Evolutionary conservation across 129 eudicot species (phyloP).

Genomic region (Centrapalus pauciflorus): DNA sequence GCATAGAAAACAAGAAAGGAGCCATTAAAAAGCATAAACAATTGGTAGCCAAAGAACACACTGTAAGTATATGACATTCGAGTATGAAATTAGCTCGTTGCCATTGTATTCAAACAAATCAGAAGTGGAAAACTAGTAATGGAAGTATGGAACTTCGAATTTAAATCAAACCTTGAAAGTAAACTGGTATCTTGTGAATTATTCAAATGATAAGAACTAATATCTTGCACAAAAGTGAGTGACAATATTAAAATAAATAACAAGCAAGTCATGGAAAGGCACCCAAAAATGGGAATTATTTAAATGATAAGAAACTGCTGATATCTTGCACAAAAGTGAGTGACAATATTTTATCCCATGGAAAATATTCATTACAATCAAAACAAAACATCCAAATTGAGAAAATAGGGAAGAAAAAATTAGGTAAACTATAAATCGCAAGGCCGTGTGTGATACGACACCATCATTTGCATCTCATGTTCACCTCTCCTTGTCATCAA

Average conservation of each 20-base stretch:
- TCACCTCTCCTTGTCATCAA: slow-evolving; percentile 9
- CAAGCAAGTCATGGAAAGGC: too few relatives aligned
- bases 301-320: background rate
- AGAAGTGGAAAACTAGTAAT: background rate
- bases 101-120: background rate
- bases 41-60: background rate
- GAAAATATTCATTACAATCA: background rate
- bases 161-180: background rate
- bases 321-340: slow-evolving; percentile 12
- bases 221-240: too few relatives aligned
- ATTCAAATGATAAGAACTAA: too few relatives aligned
- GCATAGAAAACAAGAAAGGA: background rate
- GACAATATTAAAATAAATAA: too few relatives aligned
- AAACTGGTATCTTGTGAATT: too few relatives aligned
- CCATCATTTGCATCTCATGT: background rate
- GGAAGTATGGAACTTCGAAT: background rate
- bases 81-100: background rate
- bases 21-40: background rate
- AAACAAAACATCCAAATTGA: background rate
- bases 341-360: background rate
- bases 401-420: background rate
- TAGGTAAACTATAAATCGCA: background rate
- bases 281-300: background rate
- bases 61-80: background rate
- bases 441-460: background rate